Base-by-base conservation (phyloP, 2,329 filamentous ascomycete species). In the Harringtonia aguacate region DNA sequence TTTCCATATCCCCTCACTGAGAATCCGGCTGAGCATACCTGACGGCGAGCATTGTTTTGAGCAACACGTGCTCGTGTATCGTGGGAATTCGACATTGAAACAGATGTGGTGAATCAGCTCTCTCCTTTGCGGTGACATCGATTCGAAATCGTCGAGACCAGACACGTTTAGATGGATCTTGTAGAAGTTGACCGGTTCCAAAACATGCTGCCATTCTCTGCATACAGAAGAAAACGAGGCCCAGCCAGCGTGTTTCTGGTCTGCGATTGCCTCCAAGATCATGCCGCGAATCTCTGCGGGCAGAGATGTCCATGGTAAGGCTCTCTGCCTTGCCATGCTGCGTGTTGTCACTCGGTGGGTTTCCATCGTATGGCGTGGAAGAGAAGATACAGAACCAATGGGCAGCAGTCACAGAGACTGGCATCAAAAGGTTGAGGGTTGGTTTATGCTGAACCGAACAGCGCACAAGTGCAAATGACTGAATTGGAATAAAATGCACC, bases 201-300 rank as follows among this genome's bases (percentile, higher is more conserved):
- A 41, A 45, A 56, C 42, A 36, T 39, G 8, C 46, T 60, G 58
- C 60, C 58, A 64, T 55, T 62, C 60, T 52, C 43, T 60, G 52
- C 57, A 62, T 9, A 62, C 57, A 38, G 58, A 55, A 20, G 60
- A 57, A 43, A 54, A 48, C 41, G 55, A 58, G 46, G 55, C 53
- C 58, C 57, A 62, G 43, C 58, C 56, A 29, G 47, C 48, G 48
- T 55, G 31, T 50, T 56, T 62, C 36, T 58, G 52, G 30, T 42
- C 20, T 46, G 52, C 22, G 41, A 60, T 52, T 46, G 27, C 33
- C 36, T 50, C 46, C 40, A 63, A 46, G 44, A 64, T 61, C 47
- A 58, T 57, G 44, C 53, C 43, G 37, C 58, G 56, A 51, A 64
- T 56, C 46, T 64, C 60, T 21, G 46, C 41, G 3, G 56, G 56